Base-by-base conservation (phyloP, 306 rosid species). In the Quercus parvula region DNA sequence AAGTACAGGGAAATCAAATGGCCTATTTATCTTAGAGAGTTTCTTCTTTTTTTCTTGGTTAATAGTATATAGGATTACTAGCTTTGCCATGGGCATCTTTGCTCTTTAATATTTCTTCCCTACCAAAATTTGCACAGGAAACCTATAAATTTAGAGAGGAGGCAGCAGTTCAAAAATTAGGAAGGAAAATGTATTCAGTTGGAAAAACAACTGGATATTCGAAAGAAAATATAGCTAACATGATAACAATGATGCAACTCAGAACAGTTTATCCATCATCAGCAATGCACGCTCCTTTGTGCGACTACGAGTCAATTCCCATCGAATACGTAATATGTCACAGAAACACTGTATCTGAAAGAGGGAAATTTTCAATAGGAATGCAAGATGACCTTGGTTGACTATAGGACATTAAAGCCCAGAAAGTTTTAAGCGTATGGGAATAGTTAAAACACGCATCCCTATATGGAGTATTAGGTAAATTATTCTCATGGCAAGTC, bases 241-340 rank as follows among this genome's bases (percentile, higher is more conserved):
- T 14, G 68, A 55, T 55, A 56, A 78, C 28, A 56, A 73, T 75
- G 78, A 73, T 76, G 79, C 44, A 68, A 56, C 54, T 56, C 91
- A 64, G 91, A 94, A 97, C 91, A 94, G 80, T 84, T 86, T 87
- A 46, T 94, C 97, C 97, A 94, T 94, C 95, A 85, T 91, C 77
- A 84, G 69, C 78, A 94, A 85, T 64, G 97, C 94, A 66, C 97
- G 94, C 87, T 88, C 95, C 89, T 85, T 94, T 15, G 99, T 94
- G 75, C 93, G 95, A 85, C 89, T 90, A 62, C 97, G 97, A 54
- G 88, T 77, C 1, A 92, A 90, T 85, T 94, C 99, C 99, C 97
- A 94, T 80, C 97, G 89, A 74, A 92, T 85, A 67, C 97, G 97
- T 79, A 94, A 82, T 75, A 84, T 82, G 76, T 92, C 88, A 72